Conservation (phyloP, 2,329 filamentous ascomycete genomes). For the Apiospora sp. region DNA sequence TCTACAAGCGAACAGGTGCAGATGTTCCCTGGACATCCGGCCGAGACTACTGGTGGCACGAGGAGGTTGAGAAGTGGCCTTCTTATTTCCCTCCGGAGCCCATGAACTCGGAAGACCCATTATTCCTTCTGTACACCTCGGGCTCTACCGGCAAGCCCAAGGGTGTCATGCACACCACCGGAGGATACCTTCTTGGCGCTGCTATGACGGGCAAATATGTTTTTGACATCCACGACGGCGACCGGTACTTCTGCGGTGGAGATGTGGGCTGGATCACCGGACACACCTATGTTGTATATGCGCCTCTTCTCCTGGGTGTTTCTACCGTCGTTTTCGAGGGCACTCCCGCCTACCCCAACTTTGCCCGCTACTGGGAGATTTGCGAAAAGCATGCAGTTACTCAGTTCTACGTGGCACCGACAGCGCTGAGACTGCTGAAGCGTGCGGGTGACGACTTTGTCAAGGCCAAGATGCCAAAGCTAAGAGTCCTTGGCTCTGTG, state of each 20-base stretch:
- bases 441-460: conserved; percentile 94
- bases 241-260: conserved; percentile 96
- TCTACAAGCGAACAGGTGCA: conserved; percentile 93
- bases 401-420: conserved; percentile 98
- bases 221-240: conserved; percentile 94
- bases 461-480: conserved; percentile 85
- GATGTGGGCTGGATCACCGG: conserved; percentile 99
- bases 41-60: conserved; percentile 97
- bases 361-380: conserved; percentile 98
- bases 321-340: conserved; percentile 97
- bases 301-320: conserved; percentile 89
- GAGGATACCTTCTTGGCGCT: conserved; percentile 91
- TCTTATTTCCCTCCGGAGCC: conserved; percentile 88
- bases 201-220: conserved; percentile 97
- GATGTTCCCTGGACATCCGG: conserved; percentile 91
- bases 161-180: conserved; percentile 98
- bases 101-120: conserved; percentile 92
- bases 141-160: conserved; percentile 99
- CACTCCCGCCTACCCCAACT: conserved; percentile 95
- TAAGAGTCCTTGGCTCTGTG: conserved; percentile 91
- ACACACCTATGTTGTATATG: conserved; percentile 98
- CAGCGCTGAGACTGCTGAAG: conserved; percentile 91
- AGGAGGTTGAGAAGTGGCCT: conserved; percentile 97
- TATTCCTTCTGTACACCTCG: conserved; percentile 98
- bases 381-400: conserved; percentile 95